Conservation (phyloP, 73 alveolate species). For the Stentor coeruleus region DNA sequence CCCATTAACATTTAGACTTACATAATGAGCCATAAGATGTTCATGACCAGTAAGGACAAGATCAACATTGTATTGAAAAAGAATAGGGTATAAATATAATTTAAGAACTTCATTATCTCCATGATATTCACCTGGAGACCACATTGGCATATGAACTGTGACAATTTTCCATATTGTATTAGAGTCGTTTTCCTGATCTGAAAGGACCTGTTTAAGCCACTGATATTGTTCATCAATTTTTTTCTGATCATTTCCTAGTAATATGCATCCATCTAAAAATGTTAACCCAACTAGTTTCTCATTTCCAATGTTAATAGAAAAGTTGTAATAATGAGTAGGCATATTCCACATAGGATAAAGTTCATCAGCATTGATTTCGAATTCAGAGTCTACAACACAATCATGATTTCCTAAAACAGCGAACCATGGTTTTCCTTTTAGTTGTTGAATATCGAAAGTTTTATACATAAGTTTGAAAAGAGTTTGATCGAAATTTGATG, state of each 20-base stretch:
- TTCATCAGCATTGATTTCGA: not conserved
- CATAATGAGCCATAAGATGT: not conserved
- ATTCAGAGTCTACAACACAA: not conserved
- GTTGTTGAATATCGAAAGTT: not conserved
- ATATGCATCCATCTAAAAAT: not conserved
- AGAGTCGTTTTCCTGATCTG: not conserved
- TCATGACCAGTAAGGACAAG: not conserved
- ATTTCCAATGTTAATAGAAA: not conserved
- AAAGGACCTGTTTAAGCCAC: not conserved
- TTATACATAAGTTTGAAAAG: not conserved
- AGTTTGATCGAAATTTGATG: not conserved
- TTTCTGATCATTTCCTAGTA: not conserved
- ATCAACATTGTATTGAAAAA: not conserved
- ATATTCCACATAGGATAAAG: not conserved
- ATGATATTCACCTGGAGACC: not conserved
- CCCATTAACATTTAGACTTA: not conserved
- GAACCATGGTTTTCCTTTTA: not conserved
- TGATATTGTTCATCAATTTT: not conserved
- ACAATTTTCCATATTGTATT: not conserved
- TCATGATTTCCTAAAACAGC: slow-evolving; percentile 16
- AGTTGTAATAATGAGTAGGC: not conserved
- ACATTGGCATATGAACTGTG: slow-evolving; percentile 2
- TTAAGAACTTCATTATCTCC: slow-evolving; percentile 2
- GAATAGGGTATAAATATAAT: not conserved
- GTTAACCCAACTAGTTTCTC: not conserved